Evolutionary conservation across 1,284 basidiomycete genomes (phyloP), one percentile per base, ranked within the genome.

Genomic region (Cystobasidiaceae sp.): DNA sequence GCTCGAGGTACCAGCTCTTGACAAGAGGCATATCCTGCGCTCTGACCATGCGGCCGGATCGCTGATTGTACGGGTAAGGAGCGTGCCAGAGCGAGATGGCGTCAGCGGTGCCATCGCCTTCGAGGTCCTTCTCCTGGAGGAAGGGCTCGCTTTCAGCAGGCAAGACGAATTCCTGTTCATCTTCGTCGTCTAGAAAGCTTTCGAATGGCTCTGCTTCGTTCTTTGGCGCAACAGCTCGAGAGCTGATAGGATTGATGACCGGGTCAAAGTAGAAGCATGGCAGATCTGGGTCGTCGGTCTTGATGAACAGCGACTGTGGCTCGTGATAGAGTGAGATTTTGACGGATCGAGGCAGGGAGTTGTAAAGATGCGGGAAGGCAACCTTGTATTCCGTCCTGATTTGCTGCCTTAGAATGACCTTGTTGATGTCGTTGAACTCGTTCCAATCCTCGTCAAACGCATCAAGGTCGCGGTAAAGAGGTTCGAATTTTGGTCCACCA

Each of bases 181-280:
- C 81, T 64, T 81, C 81, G 30, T 96, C 90, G 4, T 84, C 84
- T 11, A 98, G 85, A 23, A 79, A 81, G 71, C 97, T 93, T 77
- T 98, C 96, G 74, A 97, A 93, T 4, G 90, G 82, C 8, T 92
- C 82, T 7, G 86, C 85, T 8, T 84, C 82, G 74, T 96, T 93
- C 79, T 91, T 90, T 13, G 92, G 82, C 30, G 83, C 84, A 63
- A 87, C 84, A 0, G 90, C 89, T 28, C 93, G 89, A n/a, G 91
- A 81, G 9, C 93, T 94, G 71, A 97, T 89, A 11, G 92, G 93
- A 67, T 74, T 69, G 78, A 99, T 94, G 69, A 97, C 84, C 0
- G 96, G 94, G 77, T 98, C 96, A 75, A 96, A 99, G 80, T 97
- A 98, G 81, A 99, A 99, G 0, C 96, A 92, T n/a, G 96, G 96